These are phyloP conservation scores for Arthromyces matolae DNA, from an alignment of 768 basidiomycete genomes.

Conservation along the genomic window DNA sequence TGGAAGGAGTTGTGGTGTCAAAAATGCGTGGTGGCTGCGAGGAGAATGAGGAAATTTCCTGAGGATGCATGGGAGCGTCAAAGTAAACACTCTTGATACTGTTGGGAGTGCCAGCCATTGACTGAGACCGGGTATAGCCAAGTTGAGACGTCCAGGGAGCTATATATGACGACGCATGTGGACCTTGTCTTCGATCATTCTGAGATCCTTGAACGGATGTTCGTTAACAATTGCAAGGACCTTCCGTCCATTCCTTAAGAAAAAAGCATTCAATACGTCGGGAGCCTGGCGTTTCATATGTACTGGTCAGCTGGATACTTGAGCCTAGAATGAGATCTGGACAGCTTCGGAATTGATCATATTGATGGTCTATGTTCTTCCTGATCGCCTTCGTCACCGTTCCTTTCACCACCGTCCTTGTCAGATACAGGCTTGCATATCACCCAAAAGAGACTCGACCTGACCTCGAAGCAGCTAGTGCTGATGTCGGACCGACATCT, in stretches of 20 bases:
- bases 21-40: neutral
- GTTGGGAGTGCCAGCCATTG: slow-evolving; percentile 19
- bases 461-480: slow-evolving; percentile 4
- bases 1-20: neutral
- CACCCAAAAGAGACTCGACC: slow-evolving; percentile 7
- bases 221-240: neutral
- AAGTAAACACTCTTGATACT: slow-evolving; percentile 40
- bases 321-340: no score
- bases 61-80: slow-evolving; percentile 35
- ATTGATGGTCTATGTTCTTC: neutral
- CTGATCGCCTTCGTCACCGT: slow-evolving; percentile 6
- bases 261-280: no score
- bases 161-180: slow-evolving; percentile 5
- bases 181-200: slow-evolving; percentile 10
- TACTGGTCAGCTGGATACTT: no score
- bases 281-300: no score
- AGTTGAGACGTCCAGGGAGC: neutral
- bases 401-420: slow-evolving; percentile 20
- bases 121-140: slow-evolving; percentile 4
- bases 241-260: neutral
- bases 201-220: neutral
- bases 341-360: neutral
- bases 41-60: slow-evolving; percentile 2
- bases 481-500: neutral
- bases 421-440: slow-evolving; percentile 20